Base-by-base conservation (phyloP, 257 asterid species). In the Coffea eugenioides region DNA sequence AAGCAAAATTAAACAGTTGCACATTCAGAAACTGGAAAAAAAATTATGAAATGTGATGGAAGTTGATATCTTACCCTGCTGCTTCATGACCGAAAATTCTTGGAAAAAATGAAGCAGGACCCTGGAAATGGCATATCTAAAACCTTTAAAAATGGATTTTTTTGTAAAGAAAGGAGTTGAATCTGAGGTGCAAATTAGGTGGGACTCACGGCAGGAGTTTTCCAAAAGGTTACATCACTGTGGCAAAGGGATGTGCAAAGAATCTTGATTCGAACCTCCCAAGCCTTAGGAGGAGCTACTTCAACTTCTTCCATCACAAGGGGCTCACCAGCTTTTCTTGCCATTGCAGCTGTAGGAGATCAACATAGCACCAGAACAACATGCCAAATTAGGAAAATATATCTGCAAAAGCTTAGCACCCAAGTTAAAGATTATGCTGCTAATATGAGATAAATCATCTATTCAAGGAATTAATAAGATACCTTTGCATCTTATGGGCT, bases 201-300 rank as follows among this genome's bases (percentile, higher is more conserved):
- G 23, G n/a, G 73, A 54, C 91, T 80, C 75, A 85, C 89, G 7
- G 41, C n/a, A 11, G 43, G 46, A 62, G 39, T 8, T 82, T 88
- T 84, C 91, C 90, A 88, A 25, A 79, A 8, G 74, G 87, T 84
- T 71, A 86, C 81, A 81, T 88, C 91, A 68, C 77, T 67, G n/a
- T 84, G 90, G 45, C 91, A 88, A 3, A 88, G 87, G 57, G 91
- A 83, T 12, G 90, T 81, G 78, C 87, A 88, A 0, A 88, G 62
- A 84, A 88, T 86, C 86, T 88, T 88, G 83, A 88, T 86, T 52
- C 91, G 59, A 62, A 90, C 91, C 36, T 90, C 93, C 82, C 85
- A 77, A 64, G 91, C 84, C 70, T 80, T 71, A 0, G 93, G 93
- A 51, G 91, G 86, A 21, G 80, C 83, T 15, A 89, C 89, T 70